Evolutionary conservation across 73 alveolate species (phyloP).

Genomic region (Paraurostyla sp.): DNA sequence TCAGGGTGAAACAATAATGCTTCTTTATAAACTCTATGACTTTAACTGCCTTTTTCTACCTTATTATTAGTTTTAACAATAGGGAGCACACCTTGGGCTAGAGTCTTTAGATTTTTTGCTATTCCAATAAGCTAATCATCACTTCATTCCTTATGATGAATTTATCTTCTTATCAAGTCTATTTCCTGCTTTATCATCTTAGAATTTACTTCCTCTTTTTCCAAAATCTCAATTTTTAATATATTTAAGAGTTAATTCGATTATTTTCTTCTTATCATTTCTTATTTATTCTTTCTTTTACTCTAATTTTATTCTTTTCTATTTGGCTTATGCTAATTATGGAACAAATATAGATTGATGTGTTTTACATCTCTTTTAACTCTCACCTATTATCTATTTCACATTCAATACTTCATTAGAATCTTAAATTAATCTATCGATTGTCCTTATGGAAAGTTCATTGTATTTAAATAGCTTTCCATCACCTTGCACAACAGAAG

Average conservation of each 20-base stretch:
- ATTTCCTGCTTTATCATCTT: conserved; percentile 6
- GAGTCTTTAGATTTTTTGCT: background rate
- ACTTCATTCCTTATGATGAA: conserved; percentile 7
- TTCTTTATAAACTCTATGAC: background rate
- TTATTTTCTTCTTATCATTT: background rate
- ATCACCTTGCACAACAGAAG: background rate
- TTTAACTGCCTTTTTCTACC: background rate
- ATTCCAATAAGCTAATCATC: conserved; percentile 17
- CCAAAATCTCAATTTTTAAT: background rate
- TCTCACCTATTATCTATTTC: background rate
- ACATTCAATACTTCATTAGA: background rate
- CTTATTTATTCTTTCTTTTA: background rate
- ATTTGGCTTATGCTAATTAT: background rate
- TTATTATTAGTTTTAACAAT: background rate
- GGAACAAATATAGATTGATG: background rate
- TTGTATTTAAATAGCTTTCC: conserved; percentile 9
- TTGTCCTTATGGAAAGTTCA: background rate
- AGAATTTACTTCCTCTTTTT: background rate
- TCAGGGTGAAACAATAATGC: background rate
- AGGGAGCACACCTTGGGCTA: conserved; percentile 14
- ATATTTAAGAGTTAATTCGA: background rate
- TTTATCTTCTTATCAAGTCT: background rate
- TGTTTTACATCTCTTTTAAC: background rate
- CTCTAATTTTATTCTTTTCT: background rate
- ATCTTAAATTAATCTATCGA: background rate